Evolutionary conservation across 306 rosid species (phyloP), one percentile per base, ranked within the genome.

Genomic region (Begonia loranthoides): DNA sequence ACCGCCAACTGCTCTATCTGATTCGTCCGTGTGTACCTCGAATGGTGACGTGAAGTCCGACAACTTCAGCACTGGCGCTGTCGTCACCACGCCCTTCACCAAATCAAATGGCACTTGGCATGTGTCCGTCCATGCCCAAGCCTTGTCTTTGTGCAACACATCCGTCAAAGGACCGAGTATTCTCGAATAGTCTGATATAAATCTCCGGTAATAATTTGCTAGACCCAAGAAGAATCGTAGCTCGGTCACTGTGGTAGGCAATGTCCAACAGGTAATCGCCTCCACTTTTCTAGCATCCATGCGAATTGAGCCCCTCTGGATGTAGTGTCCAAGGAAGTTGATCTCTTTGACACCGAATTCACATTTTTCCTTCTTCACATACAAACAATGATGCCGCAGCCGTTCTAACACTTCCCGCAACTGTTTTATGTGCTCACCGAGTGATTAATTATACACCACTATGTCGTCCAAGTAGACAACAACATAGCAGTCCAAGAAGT

Each of bases 201-300:
- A n/a, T n/a, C n/a, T n/a, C n/a, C n/a, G n/a, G n/a, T n/a, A n/a
- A n/a, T n/a, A n/a, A n/a, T 57, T 58, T 1, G 6, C 38, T 2
- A 59, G 13, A 0, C 64, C 48, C 17, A 60, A 19, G 9, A 50
- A 50, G 1, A 21, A 50, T 0, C 17, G 12, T 0, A 50, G 3
- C 13, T 40, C 3, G 0, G 50, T 0, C 9, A n/a, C 28, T 2
- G n/a, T 15, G 1, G 13, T 16, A 3, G 57, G 60, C 0, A 10
- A 0, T 0, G 41, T 10, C 47, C 22, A 41, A 1, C 50, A 22
- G 0, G 21, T 2, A 4, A 59, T 49, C 0, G 40, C 55, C 19
- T 59, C 1, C 2, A 48, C 55, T 21, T 59, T 59, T 10, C 21
- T 9, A 2, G 49, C n/a, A 49, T 59, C 55, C 56, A 17, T 56